phyloP scores from a whole-genome alignment of 164 flowering plant species.

The Macadamia tetraphylla region DNA sequence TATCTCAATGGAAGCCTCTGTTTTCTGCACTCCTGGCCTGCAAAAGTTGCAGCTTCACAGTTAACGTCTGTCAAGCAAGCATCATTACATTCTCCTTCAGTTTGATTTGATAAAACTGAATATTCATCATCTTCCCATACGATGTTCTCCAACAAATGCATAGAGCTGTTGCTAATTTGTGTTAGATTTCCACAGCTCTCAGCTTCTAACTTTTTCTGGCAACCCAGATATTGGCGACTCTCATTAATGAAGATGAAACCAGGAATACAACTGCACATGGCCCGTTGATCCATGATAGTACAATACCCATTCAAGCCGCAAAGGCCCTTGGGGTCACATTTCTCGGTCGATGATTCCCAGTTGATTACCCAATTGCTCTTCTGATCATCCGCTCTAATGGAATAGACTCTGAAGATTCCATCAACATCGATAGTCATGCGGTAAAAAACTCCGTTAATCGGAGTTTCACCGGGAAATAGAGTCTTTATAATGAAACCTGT shows the following conservation, averaged over 20 bases:
- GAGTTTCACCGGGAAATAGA: background rate
- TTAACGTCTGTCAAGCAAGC: background rate
- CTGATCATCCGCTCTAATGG: no score
- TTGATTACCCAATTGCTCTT: background rate
- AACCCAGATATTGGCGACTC: conserved; percentile 4
- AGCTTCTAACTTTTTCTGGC: background rate
- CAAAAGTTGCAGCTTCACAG: background rate
- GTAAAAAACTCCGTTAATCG: background rate
- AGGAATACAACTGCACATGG: conserved; percentile 9
- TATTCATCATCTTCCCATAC: background rate
- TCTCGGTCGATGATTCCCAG: background rate
- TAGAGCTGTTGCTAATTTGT: background rate
- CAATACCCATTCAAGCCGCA: conserved; percentile 18
- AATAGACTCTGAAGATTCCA: no score
- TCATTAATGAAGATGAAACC: background rate
- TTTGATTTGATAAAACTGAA: background rate
- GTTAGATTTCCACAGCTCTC: background rate
- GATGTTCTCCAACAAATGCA: background rate
- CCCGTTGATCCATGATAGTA: background rate
- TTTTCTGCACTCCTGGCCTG: background rate
- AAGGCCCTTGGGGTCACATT: conserved; percentile 8
- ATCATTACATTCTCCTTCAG: background rate
- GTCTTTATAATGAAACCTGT: conserved; percentile 5
- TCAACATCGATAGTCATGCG: no score
- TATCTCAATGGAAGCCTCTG: no score